Base-by-base conservation (phyloP, 768 basidiomycete species). In the Mycena polygramma region DNA sequence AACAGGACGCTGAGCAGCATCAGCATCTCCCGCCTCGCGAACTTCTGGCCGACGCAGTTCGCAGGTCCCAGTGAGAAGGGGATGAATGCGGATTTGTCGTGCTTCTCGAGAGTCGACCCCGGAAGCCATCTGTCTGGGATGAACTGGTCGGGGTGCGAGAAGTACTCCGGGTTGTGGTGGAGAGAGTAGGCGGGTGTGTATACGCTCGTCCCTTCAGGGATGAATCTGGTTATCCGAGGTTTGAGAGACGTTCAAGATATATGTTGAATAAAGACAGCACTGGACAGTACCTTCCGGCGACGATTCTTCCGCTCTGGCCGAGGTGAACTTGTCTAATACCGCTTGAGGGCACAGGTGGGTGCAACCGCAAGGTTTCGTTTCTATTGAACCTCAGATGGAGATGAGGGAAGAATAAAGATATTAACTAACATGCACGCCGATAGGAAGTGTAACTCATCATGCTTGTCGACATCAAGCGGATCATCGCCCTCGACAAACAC, bases 361-460 rank as follows among this genome's bases (percentile, higher is more conserved):
- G 82, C 24, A 89, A 78, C 43, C 88, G 83, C 36, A 89, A 76
- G 0, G 82, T 78, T 63, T 89, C 89, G 52, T 88, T 87, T 69
- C 88, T 89, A 64, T 30, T 30, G 30, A 30, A 30, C 30, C 30
- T 30, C 30, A 58, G 41, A 14, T 57, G 11, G 49, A 46, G 22
- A 41, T 57, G 26, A 57, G n/a, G 57, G 35, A 37, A 57, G 2
- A 7, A 52, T n/a, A 30, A 51, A 65, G 26, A 36, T 55, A 69
- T 26, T n/a, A n/a, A 76, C 79, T 57, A 69, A 83, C 83, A 84
- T 77, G 57, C 76, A 78, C 45, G 78, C 81, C 45, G 79, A 82
- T 43, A 84, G 70, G 63, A 82, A 84, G 0, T 71, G 73, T 71
- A 84, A 60, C 37, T 79, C 74, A 10, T 79, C 70, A 53, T 79